Evolutionary conservation across 1,284 basidiomycete species (phyloP).

Genomic region (Cutaneotrichosporon arboriforme): DNA sequence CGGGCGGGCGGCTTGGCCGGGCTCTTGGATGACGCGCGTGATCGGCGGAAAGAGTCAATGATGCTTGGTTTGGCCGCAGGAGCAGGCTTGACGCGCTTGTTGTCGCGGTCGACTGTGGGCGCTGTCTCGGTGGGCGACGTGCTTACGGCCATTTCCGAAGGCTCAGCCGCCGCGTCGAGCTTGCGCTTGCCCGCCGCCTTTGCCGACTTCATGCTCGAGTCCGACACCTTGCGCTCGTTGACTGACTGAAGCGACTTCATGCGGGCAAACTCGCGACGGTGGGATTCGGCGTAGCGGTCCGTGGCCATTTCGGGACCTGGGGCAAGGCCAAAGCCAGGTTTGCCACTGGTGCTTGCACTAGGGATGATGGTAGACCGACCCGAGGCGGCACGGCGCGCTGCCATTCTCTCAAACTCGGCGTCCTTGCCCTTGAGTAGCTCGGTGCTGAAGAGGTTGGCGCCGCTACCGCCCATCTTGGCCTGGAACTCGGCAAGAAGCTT

Average conservation of each 20-base stretch:
- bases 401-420: constrained; percentile 22
- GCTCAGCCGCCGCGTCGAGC: background rate
- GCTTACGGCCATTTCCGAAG: too few relatives aligned
- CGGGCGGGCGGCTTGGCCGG: background rate
- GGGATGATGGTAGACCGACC: too few relatives aligned
- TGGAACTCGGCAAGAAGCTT: constrained; percentile 40
- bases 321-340: background rate
- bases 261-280: constrained; percentile 42
- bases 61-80: background rate
- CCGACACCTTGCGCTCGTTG: background rate
- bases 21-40: background rate
- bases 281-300: constrained; percentile 38
- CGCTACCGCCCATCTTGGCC: constrained; percentile 29
- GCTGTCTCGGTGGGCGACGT: background rate
- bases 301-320: constrained; percentile 1
- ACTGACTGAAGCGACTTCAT: constrained; percentile 15
- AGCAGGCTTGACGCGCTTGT: constrained; percentile 9
- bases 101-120: background rate
- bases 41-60: background rate
- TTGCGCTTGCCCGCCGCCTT: constrained; percentile 8
- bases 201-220: background rate
- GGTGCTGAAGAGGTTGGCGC: constrained; percentile 19
- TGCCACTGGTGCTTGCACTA: too few relatives aligned
- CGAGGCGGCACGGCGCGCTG: background rate
- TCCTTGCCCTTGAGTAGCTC: constrained; percentile 42